These are phyloP conservation scores for Pyrus betulifolia DNA, from an alignment of 306 rosid genomes.

Conservation along the genomic window DNA sequence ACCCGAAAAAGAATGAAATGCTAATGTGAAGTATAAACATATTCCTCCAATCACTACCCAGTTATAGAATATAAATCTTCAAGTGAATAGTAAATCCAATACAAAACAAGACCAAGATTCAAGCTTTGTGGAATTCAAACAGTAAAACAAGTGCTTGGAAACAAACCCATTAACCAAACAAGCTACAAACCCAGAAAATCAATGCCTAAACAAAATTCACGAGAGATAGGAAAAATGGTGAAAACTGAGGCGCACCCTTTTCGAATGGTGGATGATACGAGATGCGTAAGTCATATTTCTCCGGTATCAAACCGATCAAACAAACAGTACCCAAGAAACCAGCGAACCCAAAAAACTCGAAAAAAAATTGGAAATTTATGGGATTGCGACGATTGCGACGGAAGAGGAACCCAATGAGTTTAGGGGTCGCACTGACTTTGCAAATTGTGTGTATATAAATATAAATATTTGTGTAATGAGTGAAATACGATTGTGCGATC, in stretches of 20 bases:
- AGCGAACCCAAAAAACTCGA: background rate
- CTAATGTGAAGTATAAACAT: background rate
- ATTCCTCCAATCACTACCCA: background rate
- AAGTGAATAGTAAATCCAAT: background rate
- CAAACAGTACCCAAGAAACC: background rate
- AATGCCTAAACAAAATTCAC: background rate
- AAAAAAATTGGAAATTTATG: too few species aligned
- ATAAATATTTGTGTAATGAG: background rate
- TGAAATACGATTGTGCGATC: too few species aligned
- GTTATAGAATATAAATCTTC: background rate
- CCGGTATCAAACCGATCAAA: background rate
- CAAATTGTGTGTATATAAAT: background rate
- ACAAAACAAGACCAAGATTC: background rate
- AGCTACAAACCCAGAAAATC: background rate
- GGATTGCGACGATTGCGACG: background rate
- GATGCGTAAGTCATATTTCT: constrained; percentile 54
- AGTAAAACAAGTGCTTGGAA: too few species aligned
- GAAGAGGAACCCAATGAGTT: background rate
- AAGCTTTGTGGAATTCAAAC: background rate
- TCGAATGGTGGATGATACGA: constrained; percentile 65
- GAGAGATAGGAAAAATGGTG: background rate
- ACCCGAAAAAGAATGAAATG: background rate
- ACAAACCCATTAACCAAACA: background rate
- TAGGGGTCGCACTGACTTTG: background rate
- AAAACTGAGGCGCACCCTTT: constrained; percentile 38